Conservation (phyloP, 202 grass and related monocot genomes). For the Eragrostis tef region DNA sequence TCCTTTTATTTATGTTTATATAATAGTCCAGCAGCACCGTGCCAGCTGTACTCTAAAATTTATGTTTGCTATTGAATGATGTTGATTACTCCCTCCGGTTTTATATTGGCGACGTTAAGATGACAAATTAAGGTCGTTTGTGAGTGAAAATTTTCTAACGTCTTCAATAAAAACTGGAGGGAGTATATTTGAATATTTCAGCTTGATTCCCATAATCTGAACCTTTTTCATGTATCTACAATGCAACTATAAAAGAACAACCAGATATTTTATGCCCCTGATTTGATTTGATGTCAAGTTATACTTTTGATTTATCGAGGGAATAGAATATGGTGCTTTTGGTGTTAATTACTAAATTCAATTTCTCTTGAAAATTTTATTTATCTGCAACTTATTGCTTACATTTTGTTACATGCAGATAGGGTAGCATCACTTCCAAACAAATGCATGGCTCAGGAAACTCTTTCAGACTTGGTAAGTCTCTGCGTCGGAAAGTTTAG, state of each 20-base stretch:
- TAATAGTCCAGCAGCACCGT: slow-evolving; percentile 22
- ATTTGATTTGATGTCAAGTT: slow-evolving; percentile 10
- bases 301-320: slow-evolving; percentile 17
- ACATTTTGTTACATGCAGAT: slow-evolving; percentile 62
- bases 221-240: slow-evolving; percentile 7
- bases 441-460: slow-evolving; percentile 50
- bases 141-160: too few relatives aligned
- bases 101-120: too few relatives aligned
- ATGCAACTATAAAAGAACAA: slow-evolving; percentile 16
- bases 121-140: too few relatives aligned
- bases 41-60: slow-evolving; percentile 19
- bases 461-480: slow-evolving; percentile 61
- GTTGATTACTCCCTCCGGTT: background rate
- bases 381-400: slow-evolving; percentile 24
- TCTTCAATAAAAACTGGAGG: too few relatives aligned
- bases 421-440: slow-evolving; percentile 26
- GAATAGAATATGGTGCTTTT: slow-evolving; percentile 10
- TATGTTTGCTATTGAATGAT: background rate
- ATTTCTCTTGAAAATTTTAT: slow-evolving; percentile 33
- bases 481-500: background rate
- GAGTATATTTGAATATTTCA: background rate
- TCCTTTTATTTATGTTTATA: slow-evolving; percentile 12
- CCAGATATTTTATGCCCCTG: slow-evolving; percentile 16
- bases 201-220: background rate
- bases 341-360: slow-evolving; percentile 25